Conservation (phyloP, 1,139 yeast genomes). For the Arxiozyma slooffiae region DNA sequence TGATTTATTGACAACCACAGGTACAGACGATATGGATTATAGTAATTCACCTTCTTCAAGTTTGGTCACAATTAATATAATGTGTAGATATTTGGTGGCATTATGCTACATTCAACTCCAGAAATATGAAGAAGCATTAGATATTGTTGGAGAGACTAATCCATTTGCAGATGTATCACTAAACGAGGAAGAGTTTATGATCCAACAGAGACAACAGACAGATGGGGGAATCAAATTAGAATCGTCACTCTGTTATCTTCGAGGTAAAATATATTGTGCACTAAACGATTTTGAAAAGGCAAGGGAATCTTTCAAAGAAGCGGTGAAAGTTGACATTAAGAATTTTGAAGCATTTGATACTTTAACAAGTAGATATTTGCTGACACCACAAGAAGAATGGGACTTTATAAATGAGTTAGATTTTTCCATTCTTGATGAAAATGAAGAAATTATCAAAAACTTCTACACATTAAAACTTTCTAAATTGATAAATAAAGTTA, state of each 20-base stretch:
- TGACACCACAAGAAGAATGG: constrained; percentile 87
- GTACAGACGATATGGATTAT: constrained; percentile 7
- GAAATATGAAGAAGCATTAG: constrained; percentile 82
- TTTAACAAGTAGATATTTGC: constrained; percentile 58
- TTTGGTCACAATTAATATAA: constrained; percentile 41
- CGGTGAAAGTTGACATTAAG: constrained; percentile 77
- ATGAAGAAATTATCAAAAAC: constrained; percentile 66
- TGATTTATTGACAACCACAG: constrained; percentile 40
- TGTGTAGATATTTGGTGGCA: constrained; percentile 78
- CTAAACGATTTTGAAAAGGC: constrained; percentile 83
- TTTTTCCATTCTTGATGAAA: constrained; percentile 69
- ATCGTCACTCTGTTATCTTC: constrained; percentile 73
- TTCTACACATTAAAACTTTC: constrained; percentile 70
- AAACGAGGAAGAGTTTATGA: constrained; percentile 5
- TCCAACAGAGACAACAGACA: constrained; percentile 14
- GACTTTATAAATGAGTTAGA: constrained; percentile 52
- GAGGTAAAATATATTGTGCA: constrained; percentile 77
- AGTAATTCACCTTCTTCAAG: not conserved
- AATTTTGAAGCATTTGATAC: constrained; percentile 91
- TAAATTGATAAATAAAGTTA: constrained; percentile 54
- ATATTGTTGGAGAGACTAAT: constrained; percentile 72
- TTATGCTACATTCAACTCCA: constrained; percentile 65
- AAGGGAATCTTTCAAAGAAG: constrained; percentile 79
- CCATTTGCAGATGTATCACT: constrained; percentile 42
- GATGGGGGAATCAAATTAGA: constrained; percentile 81